Evolutionary conservation across 306 rosid species (phyloP).

Genomic region (Rosa lucieae): DNA sequence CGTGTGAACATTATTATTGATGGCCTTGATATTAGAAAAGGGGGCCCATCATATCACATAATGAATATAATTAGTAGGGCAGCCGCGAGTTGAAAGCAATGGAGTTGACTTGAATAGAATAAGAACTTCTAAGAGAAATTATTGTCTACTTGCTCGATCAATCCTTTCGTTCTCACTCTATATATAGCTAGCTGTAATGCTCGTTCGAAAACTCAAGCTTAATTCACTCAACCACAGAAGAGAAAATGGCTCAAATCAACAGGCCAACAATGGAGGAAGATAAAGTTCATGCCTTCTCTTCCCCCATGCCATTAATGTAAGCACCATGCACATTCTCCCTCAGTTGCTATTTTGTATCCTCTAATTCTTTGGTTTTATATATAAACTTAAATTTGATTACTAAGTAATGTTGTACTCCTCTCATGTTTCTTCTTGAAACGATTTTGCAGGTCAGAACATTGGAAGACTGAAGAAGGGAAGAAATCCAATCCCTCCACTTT

Average conservation of each 20-base stretch:
- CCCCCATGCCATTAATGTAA: neutral
- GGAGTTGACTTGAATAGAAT: neutral
- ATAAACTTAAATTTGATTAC: neutral
- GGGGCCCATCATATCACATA: neutral
- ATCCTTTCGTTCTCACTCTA: neutral
- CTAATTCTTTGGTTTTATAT: neutral
- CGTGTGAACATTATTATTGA: neutral
- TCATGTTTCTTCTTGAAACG: neutral
- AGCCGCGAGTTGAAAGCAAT: conserved; percentile 21
- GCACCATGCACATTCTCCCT: neutral
- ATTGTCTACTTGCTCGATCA: neutral
- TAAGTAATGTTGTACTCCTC: neutral
- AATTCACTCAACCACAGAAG: neutral
- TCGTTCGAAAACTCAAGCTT: neutral
- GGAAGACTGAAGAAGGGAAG: conserved; percentile 26
- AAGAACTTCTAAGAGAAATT: neutral
- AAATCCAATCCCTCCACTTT: conserved; percentile 16
- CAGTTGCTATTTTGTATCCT: neutral
- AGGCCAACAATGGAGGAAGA: conserved; percentile 1
- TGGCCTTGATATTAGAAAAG: neutral
- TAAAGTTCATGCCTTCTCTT: conserved; percentile 8
- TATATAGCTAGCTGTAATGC: neutral
- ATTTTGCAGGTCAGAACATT: conserved; percentile 26
- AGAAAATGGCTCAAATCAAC: neutral
- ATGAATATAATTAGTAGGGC: conserved; percentile 6